Conservation (phyloP, 2,329 filamentous ascomycete species). For the Hypoxylon sp. region DNA sequence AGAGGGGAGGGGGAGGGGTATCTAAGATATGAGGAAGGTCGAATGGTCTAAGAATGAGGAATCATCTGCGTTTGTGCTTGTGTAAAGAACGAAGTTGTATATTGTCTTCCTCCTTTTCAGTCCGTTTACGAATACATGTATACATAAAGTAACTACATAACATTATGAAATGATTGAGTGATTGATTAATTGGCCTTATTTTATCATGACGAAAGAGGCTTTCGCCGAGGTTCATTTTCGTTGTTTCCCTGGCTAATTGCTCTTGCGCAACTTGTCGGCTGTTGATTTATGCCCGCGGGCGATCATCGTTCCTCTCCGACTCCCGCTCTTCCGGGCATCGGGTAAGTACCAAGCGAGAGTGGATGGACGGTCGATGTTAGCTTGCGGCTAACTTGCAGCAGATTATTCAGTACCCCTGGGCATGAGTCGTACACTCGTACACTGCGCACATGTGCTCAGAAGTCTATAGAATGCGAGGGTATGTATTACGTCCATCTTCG, state of each 20-base stretch:
- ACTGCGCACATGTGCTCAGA: too few relatives aligned
- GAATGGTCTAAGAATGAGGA: conserved; percentile 12
- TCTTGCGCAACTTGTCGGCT: conserved; percentile 38
- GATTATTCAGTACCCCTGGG: too few relatives aligned
- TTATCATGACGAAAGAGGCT: conserved; percentile 36
- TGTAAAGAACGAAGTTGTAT: neutral
- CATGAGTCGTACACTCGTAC: neutral
- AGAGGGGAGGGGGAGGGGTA: conserved; percentile 9
- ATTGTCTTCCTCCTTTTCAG: conserved; percentile 7
- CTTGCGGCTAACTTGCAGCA: conserved; percentile 23
- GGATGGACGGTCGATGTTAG: neutral
- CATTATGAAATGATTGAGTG: neutral
- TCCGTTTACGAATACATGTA: conserved; percentile 12
- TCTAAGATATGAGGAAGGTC: conserved; percentile 8
- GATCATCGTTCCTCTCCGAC: conserved; percentile 9
- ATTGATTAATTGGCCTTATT: conserved; percentile 31
- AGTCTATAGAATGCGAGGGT: neutral
- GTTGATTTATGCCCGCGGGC: conserved; percentile 45
- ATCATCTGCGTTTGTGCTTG: conserved; percentile 18
- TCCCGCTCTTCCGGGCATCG: conserved; percentile 22
- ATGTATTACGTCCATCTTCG: too few relatives aligned
- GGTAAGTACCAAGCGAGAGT: conserved; percentile 30
- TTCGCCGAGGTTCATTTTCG: conserved; percentile 38
- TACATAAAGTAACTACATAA: too few relatives aligned
- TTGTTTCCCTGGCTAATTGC: conserved; percentile 27